phyloP scores from a whole-genome alignment of 176 grass and related monocot species.

The Typha latifolia region DNA sequence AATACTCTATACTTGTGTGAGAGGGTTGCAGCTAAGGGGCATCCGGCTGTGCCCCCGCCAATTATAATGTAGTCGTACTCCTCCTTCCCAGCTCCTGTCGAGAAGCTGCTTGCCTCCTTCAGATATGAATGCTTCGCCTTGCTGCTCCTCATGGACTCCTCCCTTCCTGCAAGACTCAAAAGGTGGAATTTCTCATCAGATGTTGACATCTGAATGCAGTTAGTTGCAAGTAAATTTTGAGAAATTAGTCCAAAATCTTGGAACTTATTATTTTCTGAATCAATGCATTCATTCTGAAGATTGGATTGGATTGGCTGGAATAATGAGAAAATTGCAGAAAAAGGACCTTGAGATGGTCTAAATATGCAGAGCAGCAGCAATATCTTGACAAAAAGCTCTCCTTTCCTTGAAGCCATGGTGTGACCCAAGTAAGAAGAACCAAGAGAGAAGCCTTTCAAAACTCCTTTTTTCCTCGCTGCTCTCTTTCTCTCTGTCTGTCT shows the following conservation, averaged over 20 bases:
- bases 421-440: not conserved
- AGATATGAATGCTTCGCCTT: constrained; percentile 34
- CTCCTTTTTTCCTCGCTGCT: not conserved
- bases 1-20: constrained; percentile 52
- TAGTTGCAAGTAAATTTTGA: not conserved
- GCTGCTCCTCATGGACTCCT: constrained; percentile 8
- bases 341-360: constrained; percentile 45
- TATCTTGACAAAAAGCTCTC: constrained; percentile 28
- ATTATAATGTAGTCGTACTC: constrained; percentile 67
- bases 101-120: constrained; percentile 53
- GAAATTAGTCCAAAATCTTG: not conserved
- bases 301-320: constrained; percentile 2
- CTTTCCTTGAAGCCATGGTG: constrained; percentile 40
- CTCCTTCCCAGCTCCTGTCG: not conserved
- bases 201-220: not conserved
- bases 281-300: not conserved
- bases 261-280: not conserved
- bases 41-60: constrained; percentile 60
- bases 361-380: constrained; percentile 38
- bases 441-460: not conserved
- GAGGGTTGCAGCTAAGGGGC: constrained; percentile 68
- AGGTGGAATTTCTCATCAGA: not conserved
- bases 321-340: constrained; percentile 6
- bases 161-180: constrained; percentile 36
- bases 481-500: not conserved